phyloP scores from a whole-genome alignment of 176 grass and related monocot genomes.

The Oryza officinalis region DNA sequence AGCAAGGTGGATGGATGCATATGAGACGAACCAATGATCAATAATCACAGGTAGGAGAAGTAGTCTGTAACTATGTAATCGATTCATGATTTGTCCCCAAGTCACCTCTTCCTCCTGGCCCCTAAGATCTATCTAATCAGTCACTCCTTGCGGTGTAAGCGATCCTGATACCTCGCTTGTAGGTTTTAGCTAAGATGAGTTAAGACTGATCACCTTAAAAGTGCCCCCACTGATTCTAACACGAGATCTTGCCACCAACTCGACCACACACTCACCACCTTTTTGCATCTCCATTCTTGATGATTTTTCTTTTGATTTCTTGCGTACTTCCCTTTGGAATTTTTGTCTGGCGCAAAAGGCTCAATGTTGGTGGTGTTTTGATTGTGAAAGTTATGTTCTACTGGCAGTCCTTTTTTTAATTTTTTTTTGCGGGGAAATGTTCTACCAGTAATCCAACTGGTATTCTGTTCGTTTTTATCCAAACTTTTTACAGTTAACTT shows the following conservation, averaged over 20 bases:
- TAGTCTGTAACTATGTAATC: neutral
- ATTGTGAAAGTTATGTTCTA: neutral
- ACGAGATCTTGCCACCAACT: constrained; percentile 33
- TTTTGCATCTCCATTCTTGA: neutral
- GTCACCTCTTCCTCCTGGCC: neutral
- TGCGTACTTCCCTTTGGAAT: neutral
- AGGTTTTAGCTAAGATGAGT: neutral
- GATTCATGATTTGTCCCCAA: neutral
- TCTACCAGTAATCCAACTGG: neutral
- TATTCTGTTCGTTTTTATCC: neutral
- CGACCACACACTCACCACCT: neutral
- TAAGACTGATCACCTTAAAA: constrained; percentile 31
- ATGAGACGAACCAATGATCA: neutral
- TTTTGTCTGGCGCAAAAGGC: neutral
- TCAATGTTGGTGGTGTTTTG: neutral
- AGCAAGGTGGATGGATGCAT: neutral
- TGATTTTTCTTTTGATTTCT: neutral
- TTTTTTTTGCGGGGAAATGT: no score
- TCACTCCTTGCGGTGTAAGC: constrained; percentile 8
- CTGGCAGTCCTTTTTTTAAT: no score
- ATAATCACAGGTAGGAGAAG: neutral
- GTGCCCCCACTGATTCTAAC: constrained; percentile 16
- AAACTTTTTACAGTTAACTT: neutral
- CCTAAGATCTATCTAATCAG: constrained; percentile 7
- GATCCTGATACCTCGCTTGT: neutral